Conservation (phyloP, 805 yeast species). For the Tetrapisispora iriomotensis region DNA sequence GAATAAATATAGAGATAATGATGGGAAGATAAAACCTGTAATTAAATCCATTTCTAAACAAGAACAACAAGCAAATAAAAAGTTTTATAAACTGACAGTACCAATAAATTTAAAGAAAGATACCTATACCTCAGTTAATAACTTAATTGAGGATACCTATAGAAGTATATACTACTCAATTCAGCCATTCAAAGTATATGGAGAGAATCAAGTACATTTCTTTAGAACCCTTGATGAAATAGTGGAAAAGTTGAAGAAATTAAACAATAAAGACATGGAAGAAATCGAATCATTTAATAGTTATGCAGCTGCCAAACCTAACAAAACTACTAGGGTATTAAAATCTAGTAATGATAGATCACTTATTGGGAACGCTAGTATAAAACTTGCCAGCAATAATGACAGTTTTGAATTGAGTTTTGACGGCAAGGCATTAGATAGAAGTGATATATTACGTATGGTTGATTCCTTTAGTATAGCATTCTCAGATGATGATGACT, state of each 20-base stretch:
- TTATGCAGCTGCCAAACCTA: background rate
- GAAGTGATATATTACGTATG: constrained; percentile 33
- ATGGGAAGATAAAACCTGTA: constrained; percentile 9
- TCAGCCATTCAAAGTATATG: constrained; percentile 12
- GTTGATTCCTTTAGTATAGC: constrained; percentile 33
- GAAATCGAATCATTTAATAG: background rate
- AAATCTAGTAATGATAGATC: background rate
- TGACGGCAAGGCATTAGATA: constrained; percentile 38
- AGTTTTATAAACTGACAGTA: constrained; percentile 8
- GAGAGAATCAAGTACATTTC: constrained; percentile 2
- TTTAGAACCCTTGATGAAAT: background rate
- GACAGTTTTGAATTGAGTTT: constrained; percentile 34
- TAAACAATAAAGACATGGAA: background rate
- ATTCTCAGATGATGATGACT: constrained; percentile 27
- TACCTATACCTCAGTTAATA: constrained; percentile 3
- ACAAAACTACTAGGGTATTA: background rate
- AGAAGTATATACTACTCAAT: constrained; percentile 4
- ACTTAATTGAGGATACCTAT: constrained; percentile 8
- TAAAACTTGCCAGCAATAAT: constrained; percentile 7
- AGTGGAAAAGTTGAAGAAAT: background rate
- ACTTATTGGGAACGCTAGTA: background rate
- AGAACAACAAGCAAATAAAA: constrained; percentile 1
- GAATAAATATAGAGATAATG: constrained; percentile 3
- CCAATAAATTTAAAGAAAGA: constrained; percentile 4
- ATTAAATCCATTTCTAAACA: constrained; percentile 9